Evolutionary conservation across 306 rosid species (phyloP), one percentile per base, ranked within the genome.

Genomic region (Sesbania bispinosa): DNA sequence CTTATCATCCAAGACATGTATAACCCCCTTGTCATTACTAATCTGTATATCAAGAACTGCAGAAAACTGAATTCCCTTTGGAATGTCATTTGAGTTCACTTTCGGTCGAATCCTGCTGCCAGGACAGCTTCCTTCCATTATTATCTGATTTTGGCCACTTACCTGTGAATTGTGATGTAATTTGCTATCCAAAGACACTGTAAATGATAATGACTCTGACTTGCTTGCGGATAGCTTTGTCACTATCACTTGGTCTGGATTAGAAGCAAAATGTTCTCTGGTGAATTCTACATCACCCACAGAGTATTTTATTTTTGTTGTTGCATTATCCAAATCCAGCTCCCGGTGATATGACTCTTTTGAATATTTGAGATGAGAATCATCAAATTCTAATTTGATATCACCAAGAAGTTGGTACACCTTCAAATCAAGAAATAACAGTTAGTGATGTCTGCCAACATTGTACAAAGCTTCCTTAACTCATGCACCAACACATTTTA

Each of bases 321-420:
- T 87, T 38, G 98, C 96, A n/a, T 72, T 85, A 62, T 93, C 85
- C 77, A 93, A 85, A 86, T 90, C 94, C 65, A 93, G 77, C 84
- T 88, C 94, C 78, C 97, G 82, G 54, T 55, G 42, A 79, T 88
- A 93, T 41, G 92, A 80, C 57, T 79, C 88, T 63, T 80, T 74
- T n/a, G 83, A 62, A 82, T 82, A 93, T 47, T 75, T 69, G 63
- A 61, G 75, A 82, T 93, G 97, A 20, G 97, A 87, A 46, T 83
- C 82, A 42, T 80, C 97, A 26, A 93, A 93, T 76, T 90, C 89
- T 8, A 93, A 73, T 75, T 87, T 85, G 83, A 93, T 84, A 61
- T 93, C 92, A 4, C 98, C 94, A 42, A 93, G 82, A 47, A 83
- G 87, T 83, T 93, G 98, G 68, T 90, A 91, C 51, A 85, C 89